These are phyloP conservation scores for Herpetomonas muscarum DNA, from an alignment of 208 protist genomes.

Conservation along the genomic window DNA sequence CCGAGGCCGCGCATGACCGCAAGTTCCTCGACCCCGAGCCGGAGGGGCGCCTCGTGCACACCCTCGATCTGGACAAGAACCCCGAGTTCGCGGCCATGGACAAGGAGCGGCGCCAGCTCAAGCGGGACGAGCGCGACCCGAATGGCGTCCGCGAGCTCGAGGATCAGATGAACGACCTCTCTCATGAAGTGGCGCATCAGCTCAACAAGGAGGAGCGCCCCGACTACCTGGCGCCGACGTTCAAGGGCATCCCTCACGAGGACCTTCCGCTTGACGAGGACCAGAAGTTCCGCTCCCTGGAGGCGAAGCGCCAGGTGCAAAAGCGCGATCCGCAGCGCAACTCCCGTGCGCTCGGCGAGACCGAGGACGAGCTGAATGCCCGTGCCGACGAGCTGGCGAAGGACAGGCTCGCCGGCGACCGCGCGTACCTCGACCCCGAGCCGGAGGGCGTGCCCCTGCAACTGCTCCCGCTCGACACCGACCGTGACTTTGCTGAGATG, in stretches of 20 bases:
- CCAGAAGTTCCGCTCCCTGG: constrained; percentile 38
- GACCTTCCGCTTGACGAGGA: constrained; percentile 70
- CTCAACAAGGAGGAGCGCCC: constrained; percentile 66
- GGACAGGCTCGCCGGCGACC: constrained; percentile 38
- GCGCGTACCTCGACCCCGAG: constrained; percentile 57
- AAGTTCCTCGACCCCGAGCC: constrained; percentile 58
- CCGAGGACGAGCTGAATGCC: constrained; percentile 50
- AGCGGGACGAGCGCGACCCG: constrained; percentile 21
- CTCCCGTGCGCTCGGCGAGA: constrained; percentile 39
- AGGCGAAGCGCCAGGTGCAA: constrained; percentile 58
- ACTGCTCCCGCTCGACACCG: constrained; percentile 46
- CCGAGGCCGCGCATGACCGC: constrained; percentile 42
- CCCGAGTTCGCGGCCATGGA: constrained; percentile 56
- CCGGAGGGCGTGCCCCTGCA: constrained; percentile 59
- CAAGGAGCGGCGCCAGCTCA: constrained; percentile 48
- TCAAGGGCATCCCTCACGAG: constrained; percentile 49
- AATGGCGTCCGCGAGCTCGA: constrained; percentile 49
- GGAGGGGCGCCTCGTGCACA: constrained; percentile 48
- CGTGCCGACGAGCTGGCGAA: constrained; percentile 58
- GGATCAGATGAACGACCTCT: constrained; percentile 65
- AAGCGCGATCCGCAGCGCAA: constrained; percentile 64
- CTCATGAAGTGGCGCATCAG: constrained; percentile 56
- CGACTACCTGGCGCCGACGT: constrained; percentile 41
- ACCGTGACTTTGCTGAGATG: constrained; percentile 40
- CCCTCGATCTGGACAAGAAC: constrained; percentile 48